Evolutionary conservation across 2,329 filamentous ascomycete species (phyloP), one percentile per base, ranked within the genome.

Genomic region (Chrysosporium queenslandicum): DNA sequence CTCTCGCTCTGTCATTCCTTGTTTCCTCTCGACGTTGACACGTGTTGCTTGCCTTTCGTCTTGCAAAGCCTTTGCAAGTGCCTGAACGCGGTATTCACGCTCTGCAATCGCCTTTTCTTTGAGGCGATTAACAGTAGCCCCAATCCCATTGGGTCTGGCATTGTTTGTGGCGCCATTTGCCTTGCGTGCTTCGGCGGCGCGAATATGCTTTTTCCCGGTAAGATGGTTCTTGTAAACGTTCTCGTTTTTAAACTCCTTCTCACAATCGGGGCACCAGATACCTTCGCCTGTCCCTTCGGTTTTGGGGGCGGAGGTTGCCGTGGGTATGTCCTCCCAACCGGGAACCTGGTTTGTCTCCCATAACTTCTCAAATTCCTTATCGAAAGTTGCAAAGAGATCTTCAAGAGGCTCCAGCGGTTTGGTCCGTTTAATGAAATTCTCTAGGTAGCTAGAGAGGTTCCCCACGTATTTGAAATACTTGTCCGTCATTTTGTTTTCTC

Each of bases 1-100:
- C 68, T 98, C 92, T 29, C 89, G 83, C 65, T 97, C 91, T 2
- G 92, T 98, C 89, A 98, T 95, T 58, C 91, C 91, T 66, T 94
- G 88, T 68, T 88, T 92, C 48, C 92, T 86, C 76, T 98, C 94
- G 9, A 97, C 89, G 63, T 98, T 97, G 61, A 92, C 85, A 46
- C 86, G 81, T 0, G 92, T 97, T 63, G 95, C 91, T 67, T 85
- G 80, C 53, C 91, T 85, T 65, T 95, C 87, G 12, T 85, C 86
- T 65, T 86, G 84, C 81, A 98, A 92, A 3, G 86, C 81, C 45
- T 83, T 79, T 8, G 87, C 82, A 5, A 98, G 77, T 50, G 85
- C 85, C 64, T 84, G 86, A 49, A 96, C 79, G 16, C 88, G 81
- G 67, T 85, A 85, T 66, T 98, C 92, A 52, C 89, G 83, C 65